Percentiles rank a stretch among this genome's conserved stretches.
Conservation (phyloP, 1,139 yeast genomes). For the Blastobotrys serpentis region DNA sequence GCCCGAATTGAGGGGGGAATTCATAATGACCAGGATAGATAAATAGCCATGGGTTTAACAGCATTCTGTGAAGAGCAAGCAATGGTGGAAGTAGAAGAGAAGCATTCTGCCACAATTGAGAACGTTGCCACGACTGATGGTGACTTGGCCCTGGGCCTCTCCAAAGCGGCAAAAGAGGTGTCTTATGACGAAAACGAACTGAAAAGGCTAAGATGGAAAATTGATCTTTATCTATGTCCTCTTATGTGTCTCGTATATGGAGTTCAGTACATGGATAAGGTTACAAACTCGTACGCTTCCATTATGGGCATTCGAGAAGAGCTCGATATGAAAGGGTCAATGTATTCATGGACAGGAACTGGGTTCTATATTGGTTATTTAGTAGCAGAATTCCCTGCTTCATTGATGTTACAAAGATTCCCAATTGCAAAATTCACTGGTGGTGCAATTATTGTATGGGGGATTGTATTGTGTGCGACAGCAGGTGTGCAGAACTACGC, state of each 20-base stretch:
- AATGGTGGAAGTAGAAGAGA: neutral
- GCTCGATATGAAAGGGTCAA: constrained; percentile 13
- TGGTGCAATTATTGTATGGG: constrained; percentile 50
- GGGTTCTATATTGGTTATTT: constrained; percentile 54
- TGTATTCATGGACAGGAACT: constrained; percentile 45
- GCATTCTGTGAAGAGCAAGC: no score
- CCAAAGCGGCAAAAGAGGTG: constrained; percentile 22
- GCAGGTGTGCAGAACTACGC: constrained; percentile 56
- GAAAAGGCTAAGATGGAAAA: constrained; percentile 12
- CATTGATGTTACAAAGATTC: constrained; percentile 48
- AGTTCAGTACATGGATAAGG: constrained; percentile 13
- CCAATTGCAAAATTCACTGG: constrained; percentile 56
- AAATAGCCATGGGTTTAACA: no score
- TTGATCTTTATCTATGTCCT: constrained; percentile 15
- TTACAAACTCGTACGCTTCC: constrained; percentile 59
- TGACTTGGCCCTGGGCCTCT: constrained; percentile 23
- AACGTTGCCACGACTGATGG: constrained; percentile 8
- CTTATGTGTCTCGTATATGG: constrained; percentile 10
- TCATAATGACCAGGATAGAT: no score
- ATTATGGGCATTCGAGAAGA: constrained; percentile 39
- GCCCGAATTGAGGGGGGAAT: no score
- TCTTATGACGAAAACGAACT: constrained; percentile 27
- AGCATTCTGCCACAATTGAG: neutral
- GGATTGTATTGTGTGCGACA: constrained; percentile 46
- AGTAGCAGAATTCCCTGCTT: constrained; percentile 53